Evolutionary conservation across 805 yeast species (phyloP).

Genomic region (Saccharomycopsis sp.): DNA sequence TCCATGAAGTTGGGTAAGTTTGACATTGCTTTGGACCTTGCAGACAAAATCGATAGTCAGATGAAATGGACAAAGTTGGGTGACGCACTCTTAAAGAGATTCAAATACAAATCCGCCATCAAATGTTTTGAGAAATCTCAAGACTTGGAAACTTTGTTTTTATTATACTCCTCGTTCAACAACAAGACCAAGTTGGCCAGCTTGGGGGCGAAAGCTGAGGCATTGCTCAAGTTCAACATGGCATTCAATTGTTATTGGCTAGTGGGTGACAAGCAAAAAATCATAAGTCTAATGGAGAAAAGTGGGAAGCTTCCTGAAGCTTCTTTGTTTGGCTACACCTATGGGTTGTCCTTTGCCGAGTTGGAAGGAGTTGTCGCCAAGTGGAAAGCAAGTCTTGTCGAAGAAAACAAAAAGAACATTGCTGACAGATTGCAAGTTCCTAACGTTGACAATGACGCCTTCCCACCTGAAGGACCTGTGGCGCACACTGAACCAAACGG

Average conservation of each 20-base stretch:
- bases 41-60: slow-evolving; percentile 43
- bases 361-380: slow-evolving; percentile 39
- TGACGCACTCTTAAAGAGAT: slow-evolving; percentile 68
- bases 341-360: slow-evolving; percentile 41
- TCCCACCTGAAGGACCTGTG: neutral
- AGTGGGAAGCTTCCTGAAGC: slow-evolving; percentile 79
- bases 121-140: slow-evolving; percentile 69
- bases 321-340: slow-evolving; percentile 67
- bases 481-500: neutral
- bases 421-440: slow-evolving; percentile 46
- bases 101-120: slow-evolving; percentile 76
- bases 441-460: neutral
- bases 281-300: slow-evolving; percentile 55
- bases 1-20: slow-evolving; percentile 73
- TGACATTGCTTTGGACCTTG: slow-evolving; percentile 59
- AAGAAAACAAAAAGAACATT: slow-evolving; percentile 44
- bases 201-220: slow-evolving; percentile 59
- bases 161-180: slow-evolving; percentile 76
- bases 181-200: slow-evolving; percentile 48
- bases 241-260: slow-evolving; percentile 92
- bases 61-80: slow-evolving; percentile 90
- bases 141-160: slow-evolving; percentile 73
- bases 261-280: slow-evolving; percentile 57
- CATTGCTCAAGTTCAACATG: slow-evolving; percentile 74
- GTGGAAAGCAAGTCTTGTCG: slow-evolving; percentile 59